Evolutionary conservation across 306 rosid species (phyloP).

Genomic region (Begonia fuchsioides): DNA sequence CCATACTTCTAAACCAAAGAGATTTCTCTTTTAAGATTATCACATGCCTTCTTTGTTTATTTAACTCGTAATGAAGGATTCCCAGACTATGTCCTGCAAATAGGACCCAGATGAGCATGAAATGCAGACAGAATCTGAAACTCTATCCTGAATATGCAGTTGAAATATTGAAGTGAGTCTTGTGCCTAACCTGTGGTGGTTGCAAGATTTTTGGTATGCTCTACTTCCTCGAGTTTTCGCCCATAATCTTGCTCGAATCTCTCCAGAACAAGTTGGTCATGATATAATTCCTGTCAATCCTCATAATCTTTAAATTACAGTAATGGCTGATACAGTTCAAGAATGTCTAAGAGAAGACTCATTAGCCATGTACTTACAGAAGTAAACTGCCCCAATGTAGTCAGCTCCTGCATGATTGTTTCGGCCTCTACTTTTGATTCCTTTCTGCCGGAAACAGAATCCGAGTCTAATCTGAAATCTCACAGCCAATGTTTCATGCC

Average conservation of each 20-base stretch:
- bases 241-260: constrained; percentile 80
- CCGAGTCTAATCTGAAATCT: constrained; percentile 50
- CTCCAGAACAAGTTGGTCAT: constrained; percentile 49
- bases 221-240: constrained; percentile 58
- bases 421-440: constrained; percentile 35
- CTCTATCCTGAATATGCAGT: no score
- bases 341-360: no score
- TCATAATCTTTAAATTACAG: no score
- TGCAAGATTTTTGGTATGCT: constrained; percentile 51
- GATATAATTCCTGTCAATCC: constrained; percentile 58
- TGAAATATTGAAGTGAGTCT: no score
- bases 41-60: constrained; percentile 70
- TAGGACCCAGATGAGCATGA: constrained; percentile 1
- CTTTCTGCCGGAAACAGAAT: constrained; percentile 21
- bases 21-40: constrained; percentile 76
- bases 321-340: no score
- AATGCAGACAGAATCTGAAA: no score
- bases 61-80: constrained; percentile 61
- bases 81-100: constrained; percentile 68
- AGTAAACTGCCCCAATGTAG: constrained; percentile 48
- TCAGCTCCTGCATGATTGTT: constrained; percentile 58
- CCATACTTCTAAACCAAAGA: constrained; percentile 71
- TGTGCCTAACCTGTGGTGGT: constrained; percentile 44
- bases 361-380: constrained; percentile 35
- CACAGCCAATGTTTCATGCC: constrained; percentile 13